Conservation (phyloP, 1,139 yeast species). For the Protomyces pachydermus region DNA sequence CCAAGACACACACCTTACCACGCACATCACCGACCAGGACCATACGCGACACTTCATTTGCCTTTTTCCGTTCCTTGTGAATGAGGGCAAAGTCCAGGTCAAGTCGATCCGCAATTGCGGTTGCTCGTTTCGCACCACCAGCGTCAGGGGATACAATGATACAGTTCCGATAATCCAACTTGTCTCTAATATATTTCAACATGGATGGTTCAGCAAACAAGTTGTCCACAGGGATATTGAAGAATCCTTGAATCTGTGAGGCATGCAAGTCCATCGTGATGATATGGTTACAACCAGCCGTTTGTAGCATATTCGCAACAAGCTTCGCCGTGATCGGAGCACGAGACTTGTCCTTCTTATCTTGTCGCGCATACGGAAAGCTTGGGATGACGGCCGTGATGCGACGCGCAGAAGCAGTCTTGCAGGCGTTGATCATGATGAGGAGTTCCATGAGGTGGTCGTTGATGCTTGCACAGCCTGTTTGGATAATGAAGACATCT, state of each 20-base stretch:
- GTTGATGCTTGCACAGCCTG: constrained; percentile 63
- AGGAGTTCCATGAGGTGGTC: constrained; percentile 84
- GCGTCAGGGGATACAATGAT: constrained; percentile 96
- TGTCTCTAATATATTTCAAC: constrained; percentile 65
- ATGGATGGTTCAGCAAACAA: constrained; percentile 89
- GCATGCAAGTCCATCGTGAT: constrained; percentile 98
- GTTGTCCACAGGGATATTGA: constrained; percentile 95
- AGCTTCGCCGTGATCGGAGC: constrained; percentile 97
- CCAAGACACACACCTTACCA: constrained; percentile 73
- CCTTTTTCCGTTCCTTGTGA: constrained; percentile 83
- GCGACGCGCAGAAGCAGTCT: constrained; percentile 81
- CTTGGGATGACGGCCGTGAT: constrained; percentile 85
- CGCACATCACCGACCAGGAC: constrained; percentile 94
- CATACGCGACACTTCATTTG: constrained; percentile 88
- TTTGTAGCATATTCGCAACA: constrained; percentile 77
- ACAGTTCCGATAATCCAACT: constrained; percentile 54
- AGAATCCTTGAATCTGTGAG: constrained; percentile 95
- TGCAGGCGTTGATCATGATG: constrained; percentile 88
- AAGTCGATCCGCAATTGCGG: constrained; percentile 84
- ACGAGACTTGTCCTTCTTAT: constrained; percentile 88
- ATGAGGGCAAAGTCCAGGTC: constrained; percentile 89
- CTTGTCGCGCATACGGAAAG: constrained; percentile 95
- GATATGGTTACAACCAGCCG: constrained; percentile 95
- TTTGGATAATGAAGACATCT: constrained; percentile 75
- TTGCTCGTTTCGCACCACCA: constrained; percentile 97